phyloP scores from a whole-genome alignment of 202 grass and related monocot species.

The Setaria italica region DNA sequence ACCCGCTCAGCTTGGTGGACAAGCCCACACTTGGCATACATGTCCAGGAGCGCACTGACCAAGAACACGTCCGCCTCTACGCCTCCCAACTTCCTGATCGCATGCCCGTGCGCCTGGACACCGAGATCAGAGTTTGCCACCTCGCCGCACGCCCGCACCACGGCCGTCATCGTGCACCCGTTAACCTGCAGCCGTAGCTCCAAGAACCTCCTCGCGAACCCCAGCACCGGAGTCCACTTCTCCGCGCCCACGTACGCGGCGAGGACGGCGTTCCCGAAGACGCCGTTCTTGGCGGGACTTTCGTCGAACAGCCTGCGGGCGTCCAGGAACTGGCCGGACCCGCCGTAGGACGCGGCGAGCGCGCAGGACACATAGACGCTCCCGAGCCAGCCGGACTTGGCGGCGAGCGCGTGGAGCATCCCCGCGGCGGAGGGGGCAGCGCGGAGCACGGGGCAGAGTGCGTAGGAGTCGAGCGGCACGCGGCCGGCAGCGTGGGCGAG shows the following conservation, averaged over 20 bases:
- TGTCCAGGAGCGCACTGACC: conserved; percentile 49
- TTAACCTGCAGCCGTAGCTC: conserved; percentile 42
- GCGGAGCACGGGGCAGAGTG: conserved; percentile 62
- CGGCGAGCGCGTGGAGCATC: conserved; percentile 46
- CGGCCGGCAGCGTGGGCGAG: conserved; percentile 46
- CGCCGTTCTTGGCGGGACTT: conserved; percentile 50
- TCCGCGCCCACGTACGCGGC: conserved; percentile 43
- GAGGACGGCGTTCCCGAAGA: conserved; percentile 64
- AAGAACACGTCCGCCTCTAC: conserved; percentile 50
- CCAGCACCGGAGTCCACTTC: conserved; percentile 37
- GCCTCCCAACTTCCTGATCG: conserved; percentile 33
- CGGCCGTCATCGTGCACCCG: conserved; percentile 54
- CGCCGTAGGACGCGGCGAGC: conserved; percentile 57
- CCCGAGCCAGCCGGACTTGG: conserved; percentile 58
- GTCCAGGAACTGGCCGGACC: conserved; percentile 31
- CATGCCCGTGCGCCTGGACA: conserved; percentile 50
- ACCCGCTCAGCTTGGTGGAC: conserved; percentile 36
- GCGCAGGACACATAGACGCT: conserved; percentile 73
- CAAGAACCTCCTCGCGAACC: conserved; percentile 45
- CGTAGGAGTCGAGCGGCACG: conserved; percentile 61
- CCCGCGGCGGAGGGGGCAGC: conserved; percentile 34
- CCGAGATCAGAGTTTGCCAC: conserved; percentile 38
- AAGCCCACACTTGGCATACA: conserved; percentile 62
- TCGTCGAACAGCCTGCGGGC: conserved; percentile 70
- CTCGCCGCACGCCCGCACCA: conserved; percentile 56